These are phyloP conservation scores for Ophiostoma himal-ulmi DNA, from an alignment of 2,329 filamentous ascomycete genomes.

Conservation along the genomic window DNA sequence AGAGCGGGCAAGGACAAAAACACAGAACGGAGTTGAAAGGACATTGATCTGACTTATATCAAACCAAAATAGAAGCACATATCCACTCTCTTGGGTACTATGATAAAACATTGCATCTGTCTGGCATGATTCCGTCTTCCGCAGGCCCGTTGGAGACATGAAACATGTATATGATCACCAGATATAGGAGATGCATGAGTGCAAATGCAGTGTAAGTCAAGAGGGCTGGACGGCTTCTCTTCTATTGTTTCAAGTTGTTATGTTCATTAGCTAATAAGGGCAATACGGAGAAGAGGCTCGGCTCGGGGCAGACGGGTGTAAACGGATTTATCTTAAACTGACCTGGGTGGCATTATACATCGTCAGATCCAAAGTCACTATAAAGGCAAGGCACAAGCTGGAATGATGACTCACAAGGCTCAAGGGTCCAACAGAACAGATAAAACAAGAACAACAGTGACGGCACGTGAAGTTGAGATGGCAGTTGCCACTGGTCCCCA, in stretches of 20 bases:
- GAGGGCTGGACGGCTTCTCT: neutral
- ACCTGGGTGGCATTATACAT: too few species aligned
- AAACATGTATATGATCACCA: neutral
- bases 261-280: too few species aligned
- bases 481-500: neutral
- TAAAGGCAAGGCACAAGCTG: too few species aligned
- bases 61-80: too few species aligned
- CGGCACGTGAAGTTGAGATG: neutral
- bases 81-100: too few species aligned
- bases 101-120: neutral
- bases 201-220: neutral
- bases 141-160: neutral
- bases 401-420: too few species aligned
- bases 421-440: neutral
- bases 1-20: neutral
- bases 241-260: too few species aligned
- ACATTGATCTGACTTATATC: too few species aligned
- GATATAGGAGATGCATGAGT: neutral
- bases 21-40: neutral
- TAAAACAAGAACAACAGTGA: neutral
- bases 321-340: neutral
- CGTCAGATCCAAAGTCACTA: neutral
- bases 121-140: neutral
- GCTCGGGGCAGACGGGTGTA: neutral
- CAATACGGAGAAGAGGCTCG: neutral